Conservation (phyloP, 1,284 basidiomycete genomes). For the Ustilago loliicola region DNA sequence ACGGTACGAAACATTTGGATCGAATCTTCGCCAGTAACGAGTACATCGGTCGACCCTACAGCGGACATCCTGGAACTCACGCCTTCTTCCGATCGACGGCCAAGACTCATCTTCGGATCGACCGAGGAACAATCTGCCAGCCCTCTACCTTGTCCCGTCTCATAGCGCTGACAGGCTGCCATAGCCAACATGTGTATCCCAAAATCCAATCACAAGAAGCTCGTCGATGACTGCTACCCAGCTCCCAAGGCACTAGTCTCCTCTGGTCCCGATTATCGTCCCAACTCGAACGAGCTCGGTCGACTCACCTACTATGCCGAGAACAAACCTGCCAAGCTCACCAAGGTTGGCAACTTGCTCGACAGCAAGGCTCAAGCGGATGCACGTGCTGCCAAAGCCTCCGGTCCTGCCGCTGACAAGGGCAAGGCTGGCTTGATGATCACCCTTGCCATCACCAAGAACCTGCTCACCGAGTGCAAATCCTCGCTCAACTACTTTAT, state of each 20-base stretch:
- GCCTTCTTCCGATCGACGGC: no score
- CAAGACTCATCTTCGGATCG: background rate
- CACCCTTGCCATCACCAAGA: slow-evolving; percentile 85
- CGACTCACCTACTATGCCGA: slow-evolving; percentile 92
- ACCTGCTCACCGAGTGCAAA: slow-evolving; percentile 89
- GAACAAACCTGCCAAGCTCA: slow-evolving; percentile 88
- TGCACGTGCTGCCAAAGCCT: slow-evolving; percentile 77
- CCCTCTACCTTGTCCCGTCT: background rate
- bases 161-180: background rate
- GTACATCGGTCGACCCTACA: no score
- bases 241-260: slow-evolving; percentile 81
- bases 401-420: slow-evolving; percentile 77
- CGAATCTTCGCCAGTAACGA: no score
- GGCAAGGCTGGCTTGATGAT: slow-evolving; percentile 86
- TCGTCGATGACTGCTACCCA: slow-evolving; percentile 92
- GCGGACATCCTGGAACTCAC: no score
- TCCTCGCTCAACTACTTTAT: slow-evolving; percentile 87
- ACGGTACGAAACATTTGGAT: no score
- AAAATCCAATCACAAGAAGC: slow-evolving; percentile 85
- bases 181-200: slow-evolving; percentile 70
- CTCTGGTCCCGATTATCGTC: slow-evolving; percentile 80
- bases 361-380: slow-evolving; percentile 82
- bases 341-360: slow-evolving; percentile 85
- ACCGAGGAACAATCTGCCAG: background rate
- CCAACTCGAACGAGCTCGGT: slow-evolving; percentile 82